These are phyloP conservation scores for Aspergillus fumigatus DNA, from an alignment of 2,329 filamentous ascomycete genomes.

Conservation along the genomic window DNA sequence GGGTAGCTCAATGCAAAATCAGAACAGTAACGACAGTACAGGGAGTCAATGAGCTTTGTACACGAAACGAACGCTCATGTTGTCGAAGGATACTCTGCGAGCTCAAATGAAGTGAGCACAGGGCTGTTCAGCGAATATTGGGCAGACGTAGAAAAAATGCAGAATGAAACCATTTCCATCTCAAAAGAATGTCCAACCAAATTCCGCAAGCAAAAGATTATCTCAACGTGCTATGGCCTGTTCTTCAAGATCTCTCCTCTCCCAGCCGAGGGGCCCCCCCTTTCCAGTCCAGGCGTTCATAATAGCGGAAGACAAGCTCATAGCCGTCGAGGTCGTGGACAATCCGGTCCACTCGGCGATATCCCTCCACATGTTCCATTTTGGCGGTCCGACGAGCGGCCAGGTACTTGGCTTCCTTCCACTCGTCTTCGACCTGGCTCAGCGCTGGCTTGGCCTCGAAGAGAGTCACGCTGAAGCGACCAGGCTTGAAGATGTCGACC, in stretches of 20 bases:
- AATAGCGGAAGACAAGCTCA: slow-evolving; percentile 93
- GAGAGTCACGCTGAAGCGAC: slow-evolving; percentile 93
- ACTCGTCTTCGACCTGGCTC: slow-evolving; percentile 30
- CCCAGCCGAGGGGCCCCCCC: slow-evolving; percentile 60
- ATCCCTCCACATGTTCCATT: slow-evolving; percentile 79
- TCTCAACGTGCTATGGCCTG: background rate
- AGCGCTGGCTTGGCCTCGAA: slow-evolving; percentile 76
- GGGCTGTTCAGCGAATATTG: background rate
- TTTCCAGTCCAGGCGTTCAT: slow-evolving; percentile 81
- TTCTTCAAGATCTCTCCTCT: slow-evolving; percentile 38
- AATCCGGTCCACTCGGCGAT: slow-evolving; percentile 85
- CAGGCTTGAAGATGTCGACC: slow-evolving; percentile 91
- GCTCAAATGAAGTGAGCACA: background rate
- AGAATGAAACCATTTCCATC: background rate
- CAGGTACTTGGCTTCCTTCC: slow-evolving; percentile 36
- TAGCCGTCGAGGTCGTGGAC: slow-evolving; percentile 98
- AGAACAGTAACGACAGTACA: background rate
- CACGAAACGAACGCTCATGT: background rate
- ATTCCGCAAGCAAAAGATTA: background rate
- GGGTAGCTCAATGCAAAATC: background rate
- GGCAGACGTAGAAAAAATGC: background rate
- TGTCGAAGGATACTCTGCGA: background rate
- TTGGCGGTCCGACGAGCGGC: slow-evolving; percentile 44
- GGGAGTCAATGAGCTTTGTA: background rate
- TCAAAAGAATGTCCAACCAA: background rate